Conservation (phyloP, 2,329 filamentous ascomycete species). For the Pestalotiopsis sp. region DNA sequence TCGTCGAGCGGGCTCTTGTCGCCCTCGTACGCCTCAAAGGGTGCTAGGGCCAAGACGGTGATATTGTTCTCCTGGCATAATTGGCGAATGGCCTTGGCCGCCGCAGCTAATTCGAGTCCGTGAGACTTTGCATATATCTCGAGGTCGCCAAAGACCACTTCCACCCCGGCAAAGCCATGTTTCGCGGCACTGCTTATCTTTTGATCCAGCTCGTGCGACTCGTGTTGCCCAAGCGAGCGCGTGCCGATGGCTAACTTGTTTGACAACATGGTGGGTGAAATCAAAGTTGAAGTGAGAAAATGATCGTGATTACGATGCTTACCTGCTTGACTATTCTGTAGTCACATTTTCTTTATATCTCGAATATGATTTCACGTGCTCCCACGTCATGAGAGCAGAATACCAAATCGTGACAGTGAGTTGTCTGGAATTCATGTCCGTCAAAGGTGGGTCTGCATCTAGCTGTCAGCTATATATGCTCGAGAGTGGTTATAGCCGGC, state of each 20-base stretch:
- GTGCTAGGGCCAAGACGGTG: background rate
- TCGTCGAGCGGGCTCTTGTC: background rate
- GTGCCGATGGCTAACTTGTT: background rate
- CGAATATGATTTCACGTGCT: background rate
- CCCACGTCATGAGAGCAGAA: background rate
- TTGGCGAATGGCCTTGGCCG: background rate
- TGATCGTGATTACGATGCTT: background rate
- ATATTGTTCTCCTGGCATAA: conserved; percentile 23
- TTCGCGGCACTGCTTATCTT: background rate
- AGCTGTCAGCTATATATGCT: background rate
- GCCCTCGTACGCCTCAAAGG: background rate
- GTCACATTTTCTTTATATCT: background rate
- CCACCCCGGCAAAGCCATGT: background rate
- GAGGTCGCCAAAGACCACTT: background rate
- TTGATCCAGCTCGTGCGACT: background rate
- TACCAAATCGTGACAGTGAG: background rate
- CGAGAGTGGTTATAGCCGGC: background rate
- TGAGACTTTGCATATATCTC: conserved; percentile 18
- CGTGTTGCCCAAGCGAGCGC: background rate
- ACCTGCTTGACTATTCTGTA: background rate
- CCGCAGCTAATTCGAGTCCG: conserved; percentile 22
- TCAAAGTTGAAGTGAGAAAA: background rate
- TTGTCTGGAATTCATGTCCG: background rate
- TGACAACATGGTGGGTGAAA: background rate
- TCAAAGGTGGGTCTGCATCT: background rate